Evolutionary conservation across 805 yeast species (phyloP).

Genomic region (Starmerella lactis-condensi): DNA sequence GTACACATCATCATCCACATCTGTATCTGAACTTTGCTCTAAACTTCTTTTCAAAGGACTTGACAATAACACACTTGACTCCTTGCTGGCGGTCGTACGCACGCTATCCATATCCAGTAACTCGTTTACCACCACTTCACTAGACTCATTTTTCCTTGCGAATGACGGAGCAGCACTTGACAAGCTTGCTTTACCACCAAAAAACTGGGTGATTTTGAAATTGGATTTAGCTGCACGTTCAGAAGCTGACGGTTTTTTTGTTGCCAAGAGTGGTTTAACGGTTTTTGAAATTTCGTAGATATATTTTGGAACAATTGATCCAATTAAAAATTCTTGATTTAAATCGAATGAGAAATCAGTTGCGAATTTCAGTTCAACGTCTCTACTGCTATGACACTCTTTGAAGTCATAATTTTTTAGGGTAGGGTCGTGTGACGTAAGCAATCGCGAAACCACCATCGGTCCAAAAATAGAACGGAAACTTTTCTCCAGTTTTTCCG

Average conservation of each 20-base stretch:
- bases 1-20: too few species aligned
- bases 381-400: not conserved
- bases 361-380: conserved; percentile 1
- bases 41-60: too few species aligned
- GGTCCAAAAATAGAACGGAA: conserved; percentile 2
- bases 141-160: too few species aligned
- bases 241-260: not conserved
- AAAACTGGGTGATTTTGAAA: conserved; percentile 1
- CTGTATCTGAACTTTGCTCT: too few species aligned
- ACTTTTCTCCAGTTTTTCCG: not conserved
- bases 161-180: too few species aligned
- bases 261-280: not conserved
- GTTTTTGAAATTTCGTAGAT: not conserved
- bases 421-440: not conserved
- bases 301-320: not conserved
- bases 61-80: too few species aligned
- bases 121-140: too few species aligned
- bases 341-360: not conserved
- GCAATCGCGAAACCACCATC: not conserved
- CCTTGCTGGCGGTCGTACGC: too few species aligned
- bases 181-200: not conserved
- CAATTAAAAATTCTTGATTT: not conserved
- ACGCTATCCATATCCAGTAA: too few species aligned
- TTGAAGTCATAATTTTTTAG: conserved; percentile 1
- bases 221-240: not conserved